Percentiles rank a stretch among this genome's conserved stretches.
phyloP scores from a whole-genome alignment of 768 basidiomycete genomes.

The Boletus rubescentipes region DNA sequence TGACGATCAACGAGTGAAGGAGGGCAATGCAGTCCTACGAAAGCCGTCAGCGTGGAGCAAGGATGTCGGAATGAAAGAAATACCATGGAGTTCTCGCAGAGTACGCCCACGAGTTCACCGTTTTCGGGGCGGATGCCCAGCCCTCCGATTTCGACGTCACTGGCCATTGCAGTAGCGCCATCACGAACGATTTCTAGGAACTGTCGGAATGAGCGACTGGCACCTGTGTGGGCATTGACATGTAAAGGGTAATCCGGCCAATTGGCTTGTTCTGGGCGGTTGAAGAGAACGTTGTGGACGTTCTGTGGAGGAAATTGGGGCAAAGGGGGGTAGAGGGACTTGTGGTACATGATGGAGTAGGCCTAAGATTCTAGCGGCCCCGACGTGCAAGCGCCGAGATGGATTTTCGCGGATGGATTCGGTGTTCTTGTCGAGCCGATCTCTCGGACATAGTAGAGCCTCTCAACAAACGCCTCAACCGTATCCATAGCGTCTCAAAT shows the following conservation, averaged over 20 bases:
- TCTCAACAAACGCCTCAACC: too few relatives aligned
- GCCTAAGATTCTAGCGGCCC: not conserved
- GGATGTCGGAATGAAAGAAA: not conserved
- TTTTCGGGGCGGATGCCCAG: slow-evolving; percentile 48
- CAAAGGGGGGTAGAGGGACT: slow-evolving; percentile 55
- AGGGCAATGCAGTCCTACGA: slow-evolving; percentile 55
- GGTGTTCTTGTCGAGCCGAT: too few relatives aligned
- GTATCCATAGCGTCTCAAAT: too few relatives aligned
- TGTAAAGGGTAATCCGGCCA: slow-evolving; percentile 58
- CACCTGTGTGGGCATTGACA: slow-evolving; percentile 55
- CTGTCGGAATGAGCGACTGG: slow-evolving; percentile 45
- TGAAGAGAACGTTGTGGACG: slow-evolving; percentile 53
- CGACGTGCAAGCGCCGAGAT: too few relatives aligned
- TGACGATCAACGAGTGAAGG: slow-evolving; percentile 46
- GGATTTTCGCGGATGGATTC: too few relatives aligned
- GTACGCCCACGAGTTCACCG: slow-evolving; percentile 64
- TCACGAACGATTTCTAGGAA: slow-evolving; percentile 51
- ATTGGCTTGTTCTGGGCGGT: slow-evolving; percentile 49
- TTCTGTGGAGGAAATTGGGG: slow-evolving; percentile 52
- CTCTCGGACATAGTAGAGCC: too few relatives aligned
- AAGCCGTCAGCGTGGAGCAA: not conserved
- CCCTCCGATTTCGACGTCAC: slow-evolving; percentile 50
- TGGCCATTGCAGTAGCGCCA: slow-evolving; percentile 56
- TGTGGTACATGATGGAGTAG: slow-evolving; percentile 46
- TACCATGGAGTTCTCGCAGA: slow-evolving; percentile 70